Evolutionary conservation across 352 stramenopile genomes (phyloP), one percentile per base, ranked within the genome.

Genomic region (Globisporangium radiosum): DNA sequence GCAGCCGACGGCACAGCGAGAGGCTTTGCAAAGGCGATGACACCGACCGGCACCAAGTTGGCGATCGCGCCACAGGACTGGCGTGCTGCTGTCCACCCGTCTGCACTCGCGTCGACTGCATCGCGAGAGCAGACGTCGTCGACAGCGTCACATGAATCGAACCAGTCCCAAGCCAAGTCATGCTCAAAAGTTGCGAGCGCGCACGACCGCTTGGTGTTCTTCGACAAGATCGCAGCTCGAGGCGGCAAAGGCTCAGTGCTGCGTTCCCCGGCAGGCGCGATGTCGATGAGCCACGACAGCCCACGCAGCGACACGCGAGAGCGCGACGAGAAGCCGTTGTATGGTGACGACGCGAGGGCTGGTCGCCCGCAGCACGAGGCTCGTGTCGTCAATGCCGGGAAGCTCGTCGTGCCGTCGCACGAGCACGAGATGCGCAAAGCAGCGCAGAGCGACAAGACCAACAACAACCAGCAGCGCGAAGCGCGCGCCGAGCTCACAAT

Each of bases 391-490:
- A 63, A 57, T 36, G 43, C 47, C n/a, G 54, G 60, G 17, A 62
- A 62, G 40, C 33, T 58, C 5, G 42, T 57, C 10, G 4, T 62
- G 39, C 54, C 40, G 11, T 38, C 33, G 5, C 52, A 64, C 5
- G 59, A 55, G 6, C n/a, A 33, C 8, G 25, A 38, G 4, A 15
- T 33, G 13, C 17, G 36, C 36, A 11, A 47, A 13, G 13, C 38
- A 42, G 4, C 13, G 37, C 5, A 64, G 53, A 17, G 3, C 17
- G 40, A 59, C 19, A 19, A 52, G 14, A 15, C 38, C 13, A n/a
- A 55, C 42, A 14, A 54, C 36, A 83, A 81, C 52, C 69, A 85
- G 56, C 64, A 69, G 17, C 37, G 59, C 9, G 58, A 65, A 15
- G 17, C n/a, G n/a, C 49, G 45, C 44, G n/a, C 62, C 17, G 55